Percentiles rank a stretch among this genome's conserved stretches.
Evolutionary conservation across 2,329 filamentous ascomycete species (phyloP).

Genomic region (Monilinia fructigena): DNA sequence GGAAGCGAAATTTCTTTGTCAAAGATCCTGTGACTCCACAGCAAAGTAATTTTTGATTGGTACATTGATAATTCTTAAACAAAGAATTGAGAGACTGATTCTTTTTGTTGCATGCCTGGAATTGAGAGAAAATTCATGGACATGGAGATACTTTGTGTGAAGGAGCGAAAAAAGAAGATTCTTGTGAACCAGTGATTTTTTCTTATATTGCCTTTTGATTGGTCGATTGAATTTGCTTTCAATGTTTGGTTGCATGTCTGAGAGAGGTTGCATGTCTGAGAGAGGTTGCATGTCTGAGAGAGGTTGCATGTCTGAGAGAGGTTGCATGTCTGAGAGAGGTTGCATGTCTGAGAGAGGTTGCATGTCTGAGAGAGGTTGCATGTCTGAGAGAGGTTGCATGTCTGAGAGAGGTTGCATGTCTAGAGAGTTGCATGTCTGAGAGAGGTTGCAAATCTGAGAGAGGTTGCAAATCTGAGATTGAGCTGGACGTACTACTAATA

Average conservation of each 20-base stretch:
- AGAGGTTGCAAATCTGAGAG: not conserved
- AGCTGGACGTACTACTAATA: not conserved
- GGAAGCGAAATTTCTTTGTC: not conserved
- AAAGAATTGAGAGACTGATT: not conserved
- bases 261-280: not conserved
- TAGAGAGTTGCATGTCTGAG: not conserved
- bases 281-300: not conserved
- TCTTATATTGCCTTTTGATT: not conserved
- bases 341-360: not conserved
- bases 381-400: not conserved
- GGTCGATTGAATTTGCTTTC: not conserved
- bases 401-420: too few species aligned
- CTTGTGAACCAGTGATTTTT: not conserved
- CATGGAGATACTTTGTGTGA: not conserved
- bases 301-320: not conserved
- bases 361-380: not conserved
- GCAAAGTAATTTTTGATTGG: not conserved
- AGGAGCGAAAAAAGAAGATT: not conserved
- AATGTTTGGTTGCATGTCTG: not conserved
- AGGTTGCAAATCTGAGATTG: not conserved
- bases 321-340: not conserved
- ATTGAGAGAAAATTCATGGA: not conserved
- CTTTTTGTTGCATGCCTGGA: slow-evolving; percentile 5
- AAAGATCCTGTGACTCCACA: not conserved
- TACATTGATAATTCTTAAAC: not conserved